Evolutionary conservation across 495 filamentous ascomycete genomes (phyloP).

Genomic region (Neurospora sp.): DNA sequence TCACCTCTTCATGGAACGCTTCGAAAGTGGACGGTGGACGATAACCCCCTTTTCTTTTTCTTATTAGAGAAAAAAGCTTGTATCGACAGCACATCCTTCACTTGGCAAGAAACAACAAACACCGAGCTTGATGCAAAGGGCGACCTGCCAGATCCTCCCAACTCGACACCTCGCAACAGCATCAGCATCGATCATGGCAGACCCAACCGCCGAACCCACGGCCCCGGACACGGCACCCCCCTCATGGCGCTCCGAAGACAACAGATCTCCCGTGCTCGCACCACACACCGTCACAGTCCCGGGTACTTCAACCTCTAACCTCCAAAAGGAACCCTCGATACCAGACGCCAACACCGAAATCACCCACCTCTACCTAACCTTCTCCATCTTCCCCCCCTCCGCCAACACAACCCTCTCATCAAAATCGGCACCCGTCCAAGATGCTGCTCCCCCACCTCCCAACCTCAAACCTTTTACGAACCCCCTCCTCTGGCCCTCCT

Average conservation of each 20-base stretch:
- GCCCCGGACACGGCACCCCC: neutral
- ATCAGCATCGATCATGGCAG: neutral
- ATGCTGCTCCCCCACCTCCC: conserved; percentile 18
- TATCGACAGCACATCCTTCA: neutral
- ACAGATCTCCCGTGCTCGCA: neutral
- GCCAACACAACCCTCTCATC: conserved; percentile 35
- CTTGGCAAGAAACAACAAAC: neutral
- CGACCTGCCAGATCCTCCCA: neutral
- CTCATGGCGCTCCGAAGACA: neutral
- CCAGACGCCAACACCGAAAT: conserved; percentile 28
- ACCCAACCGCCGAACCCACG: neutral
- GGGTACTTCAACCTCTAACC: neutral
- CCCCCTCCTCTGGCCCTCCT: conserved; percentile 64
- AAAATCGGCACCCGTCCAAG: no score
- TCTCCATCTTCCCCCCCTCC: conserved; percentile 54
- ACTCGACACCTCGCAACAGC: neutral
- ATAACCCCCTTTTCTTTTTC: neutral
- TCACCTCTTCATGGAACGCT: neutral
- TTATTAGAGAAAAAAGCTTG: neutral
- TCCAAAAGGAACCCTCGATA: no score
- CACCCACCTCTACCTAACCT: conserved; percentile 61
- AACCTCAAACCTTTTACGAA: conserved; percentile 56
- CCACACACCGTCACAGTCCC: neutral
- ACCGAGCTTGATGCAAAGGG: neutral
- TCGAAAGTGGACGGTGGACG: neutral